Evolutionary conservation across 441 rosid genomes (phyloP), one percentile per base, ranked within the genome.

Genomic region (Populus hybrid): DNA sequence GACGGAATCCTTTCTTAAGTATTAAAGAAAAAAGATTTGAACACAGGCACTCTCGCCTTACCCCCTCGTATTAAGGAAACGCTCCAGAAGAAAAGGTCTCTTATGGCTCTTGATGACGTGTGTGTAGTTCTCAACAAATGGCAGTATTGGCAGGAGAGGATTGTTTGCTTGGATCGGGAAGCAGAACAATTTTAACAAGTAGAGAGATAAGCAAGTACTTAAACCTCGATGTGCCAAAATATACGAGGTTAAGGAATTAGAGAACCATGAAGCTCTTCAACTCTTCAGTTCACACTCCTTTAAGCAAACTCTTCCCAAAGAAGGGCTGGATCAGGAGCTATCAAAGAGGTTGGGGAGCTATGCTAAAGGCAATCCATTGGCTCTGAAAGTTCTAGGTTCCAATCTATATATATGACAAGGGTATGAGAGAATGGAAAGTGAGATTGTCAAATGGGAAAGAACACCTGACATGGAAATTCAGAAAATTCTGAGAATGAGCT

Each of bases 51-150:
- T 38, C 42, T 38, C 42, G 12, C 42, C 42, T 38, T 38, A 38
- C 11, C 42, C 42, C 42, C 42, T 38, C 42, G 42, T 38, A 9
- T 38, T 38, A 38, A 38, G 42, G 42, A 38, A 38, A 38, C 42
- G 42, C 42, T 38, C 42, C 42, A 38, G 42, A 38, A 38, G 42
- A 38, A 38, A 38, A 38, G 0, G 42, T 38, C 42, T 38, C 70
- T 77, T 6, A 11, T 77, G 26, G 46, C 71, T 77, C 70, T 77
- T 57, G 79, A 77, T 70, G 75, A 77, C 64, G n/a, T n/a, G 79
- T 70, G 63, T 9, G 46, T 77, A 46, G 30, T 64, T 64, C 12
- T 1, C 3, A 28, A 4, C 65, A 71, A n/a, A n/a, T 40, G 14
- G 28, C 71, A 21, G 2, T 2, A 32, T 4, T 42, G 3, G 42